Evolutionary conservation across 2,329 filamentous ascomycete species (phyloP), one percentile per base, ranked within the genome.

Genomic region (Botrytis sinoallii): DNA sequence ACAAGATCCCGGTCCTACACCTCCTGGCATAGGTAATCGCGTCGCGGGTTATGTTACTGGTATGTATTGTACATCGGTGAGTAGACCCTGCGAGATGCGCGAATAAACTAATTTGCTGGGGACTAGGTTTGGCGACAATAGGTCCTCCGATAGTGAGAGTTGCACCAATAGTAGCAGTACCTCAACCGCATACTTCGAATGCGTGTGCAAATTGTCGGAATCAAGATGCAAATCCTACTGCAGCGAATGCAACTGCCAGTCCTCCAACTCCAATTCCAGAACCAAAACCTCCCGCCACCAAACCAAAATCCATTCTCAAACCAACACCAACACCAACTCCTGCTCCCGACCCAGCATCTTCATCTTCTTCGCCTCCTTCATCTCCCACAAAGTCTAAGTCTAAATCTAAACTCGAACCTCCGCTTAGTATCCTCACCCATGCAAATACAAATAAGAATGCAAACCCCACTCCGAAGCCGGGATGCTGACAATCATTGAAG

Each of bases 21-120:
- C 66, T 2, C 66, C 66, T 3, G 66, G 66, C 2, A 10, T 69
- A n/a, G 66, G 48, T 25, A 57, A 8, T 32, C n/a, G 3, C 6
- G 38, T 69, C 0, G 7, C 29, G n/a, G 48, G 48, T 5, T 57
- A 25, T 32, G 25, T 52, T 16, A 32, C 35, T 25, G n/a, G 66
- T 69, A 69, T 69, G 66, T 69, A 69, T 42, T 69, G 29, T 16
- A 42, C 38, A 4, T 20, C 48, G 66, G 66, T 69, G 48, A 68
- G 66, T 69, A 18, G 8, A 32, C 35, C 12, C 3, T 8, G 3
- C 3, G 7, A 40, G 10, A 5, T 10, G 7, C 14, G 12, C 6
- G 46, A 40, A 20, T 55, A 4, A 12, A 22, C 65, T 68, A 57
- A 68, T 8, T 14, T 12, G 16, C 14, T 25, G 5, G 3, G 10